phyloP scores from a whole-genome alignment of 495 filamentous ascomycete species.

The Podospora conica region DNA sequence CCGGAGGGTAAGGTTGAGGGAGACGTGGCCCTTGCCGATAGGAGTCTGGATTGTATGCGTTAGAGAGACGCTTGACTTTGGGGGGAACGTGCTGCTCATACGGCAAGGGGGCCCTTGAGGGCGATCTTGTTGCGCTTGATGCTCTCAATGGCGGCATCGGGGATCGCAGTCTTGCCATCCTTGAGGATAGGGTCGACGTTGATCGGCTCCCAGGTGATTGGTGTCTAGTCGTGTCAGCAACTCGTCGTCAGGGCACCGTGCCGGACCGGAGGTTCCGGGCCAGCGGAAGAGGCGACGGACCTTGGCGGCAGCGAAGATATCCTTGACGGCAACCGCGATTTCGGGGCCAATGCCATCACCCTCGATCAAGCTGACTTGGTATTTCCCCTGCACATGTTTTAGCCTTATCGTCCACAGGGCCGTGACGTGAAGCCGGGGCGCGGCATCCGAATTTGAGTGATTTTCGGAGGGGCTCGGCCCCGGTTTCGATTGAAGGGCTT shows the following conservation, averaged over 20 bases:
- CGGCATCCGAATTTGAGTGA: slow-evolving; percentile 34
- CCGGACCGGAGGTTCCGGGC: slow-evolving; percentile 13
- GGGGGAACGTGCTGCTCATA: slow-evolving; percentile 42
- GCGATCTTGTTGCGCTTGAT: slow-evolving; percentile 91
- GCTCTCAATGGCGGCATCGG: slow-evolving; percentile 82
- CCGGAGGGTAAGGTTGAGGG: slow-evolving; percentile 95
- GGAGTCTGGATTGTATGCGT: slow-evolving; percentile 61
- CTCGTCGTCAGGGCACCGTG: not conserved
- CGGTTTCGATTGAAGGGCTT: slow-evolving; percentile 32
- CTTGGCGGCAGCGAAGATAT: slow-evolving; percentile 93
- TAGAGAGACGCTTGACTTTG: slow-evolving; percentile 2
- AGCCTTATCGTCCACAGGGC: slow-evolving; percentile 7
- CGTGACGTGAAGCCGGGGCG: not conserved
- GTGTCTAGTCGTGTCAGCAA: slow-evolving; percentile 51
- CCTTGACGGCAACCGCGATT: slow-evolving; percentile 94
- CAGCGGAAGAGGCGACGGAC: slow-evolving; percentile 43
- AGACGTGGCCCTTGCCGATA: slow-evolving; percentile 97
- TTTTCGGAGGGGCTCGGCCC: slow-evolving; percentile 29
- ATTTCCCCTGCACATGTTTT: slow-evolving; percentile 64
- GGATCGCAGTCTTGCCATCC: slow-evolving; percentile 85
- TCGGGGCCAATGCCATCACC: slow-evolving; percentile 98
- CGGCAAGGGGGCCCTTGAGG: slow-evolving; percentile 93
- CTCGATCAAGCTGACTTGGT: slow-evolving; percentile 93
- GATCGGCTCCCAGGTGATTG: slow-evolving; percentile 93
- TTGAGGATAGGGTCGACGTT: slow-evolving; percentile 90